These are phyloP conservation scores for Panus rudis DNA, from an alignment of 768 basidiomycete genomes.

Conservation along the genomic window DNA sequence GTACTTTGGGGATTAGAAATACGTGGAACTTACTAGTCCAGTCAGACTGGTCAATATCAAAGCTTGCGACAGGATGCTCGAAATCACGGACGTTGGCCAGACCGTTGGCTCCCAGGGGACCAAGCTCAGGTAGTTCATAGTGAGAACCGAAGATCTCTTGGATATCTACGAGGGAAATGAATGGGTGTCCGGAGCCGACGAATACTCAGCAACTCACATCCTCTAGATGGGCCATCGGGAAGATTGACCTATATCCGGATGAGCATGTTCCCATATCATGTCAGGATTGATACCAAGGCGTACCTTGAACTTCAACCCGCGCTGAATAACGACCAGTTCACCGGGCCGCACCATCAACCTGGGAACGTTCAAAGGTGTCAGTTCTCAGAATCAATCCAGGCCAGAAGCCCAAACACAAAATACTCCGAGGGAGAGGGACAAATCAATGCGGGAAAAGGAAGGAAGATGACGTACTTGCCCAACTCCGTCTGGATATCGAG, in stretches of 20 bases:
- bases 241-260: slow-evolving; percentile 39
- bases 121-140: slow-evolving; percentile 57
- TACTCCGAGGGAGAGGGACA: background rate
- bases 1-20: too few relatives aligned
- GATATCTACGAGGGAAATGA: slow-evolving; percentile 34
- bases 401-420: background rate
- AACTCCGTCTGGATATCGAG: slow-evolving; percentile 66
- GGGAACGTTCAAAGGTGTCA: background rate
- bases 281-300: slow-evolving; percentile 9
- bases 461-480: slow-evolving; percentile 40
- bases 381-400: background rate
- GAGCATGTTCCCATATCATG: background rate
- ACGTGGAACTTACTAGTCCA: too few relatives aligned
- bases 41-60: slow-evolving; percentile 60
- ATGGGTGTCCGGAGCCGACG: background rate
- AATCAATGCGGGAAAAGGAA: too few relatives aligned
- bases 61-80: slow-evolving; percentile 54
- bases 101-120: slow-evolving; percentile 58
- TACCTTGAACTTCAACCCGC: slow-evolving; percentile 64
- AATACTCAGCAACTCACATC: slow-evolving; percentile 37
- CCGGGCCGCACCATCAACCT: slow-evolving; percentile 60
- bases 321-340: slow-evolving; percentile 57
- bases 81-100: slow-evolving; percentile 64
- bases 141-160: slow-evolving; percentile 60
- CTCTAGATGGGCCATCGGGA: slow-evolving; percentile 54